These are phyloP conservation scores for Malassezia caprae DNA, from an alignment of 1,284 basidiomycete species.

Conservation along the genomic window DNA sequence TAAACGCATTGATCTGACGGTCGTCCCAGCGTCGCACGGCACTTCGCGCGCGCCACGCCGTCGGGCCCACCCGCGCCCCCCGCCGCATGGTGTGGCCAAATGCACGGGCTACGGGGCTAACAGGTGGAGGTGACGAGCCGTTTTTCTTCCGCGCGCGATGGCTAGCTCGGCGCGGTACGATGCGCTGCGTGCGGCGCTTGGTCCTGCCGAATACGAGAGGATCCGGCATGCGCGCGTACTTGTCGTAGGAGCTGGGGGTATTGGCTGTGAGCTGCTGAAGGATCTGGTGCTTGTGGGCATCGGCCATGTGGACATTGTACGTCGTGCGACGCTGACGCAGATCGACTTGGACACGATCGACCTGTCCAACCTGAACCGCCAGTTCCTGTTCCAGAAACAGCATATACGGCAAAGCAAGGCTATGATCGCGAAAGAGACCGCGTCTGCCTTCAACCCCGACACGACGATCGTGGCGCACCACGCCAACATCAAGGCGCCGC, in stretches of 20 bases:
- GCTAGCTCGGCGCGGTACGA: constrained; percentile 5
- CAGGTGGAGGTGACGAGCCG: background rate
- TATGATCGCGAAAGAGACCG: constrained; percentile 79
- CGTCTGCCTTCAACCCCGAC: constrained; percentile 79
- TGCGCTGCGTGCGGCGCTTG: constrained; percentile 7
- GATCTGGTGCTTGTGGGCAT: constrained; percentile 89
- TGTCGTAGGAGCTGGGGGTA: constrained; percentile 91
- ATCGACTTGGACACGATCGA: constrained; percentile 98
- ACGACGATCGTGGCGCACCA: constrained; percentile 80
- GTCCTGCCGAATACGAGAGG: background rate
- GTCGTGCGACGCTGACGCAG: constrained; percentile 17
- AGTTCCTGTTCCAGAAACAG: constrained; percentile 94
- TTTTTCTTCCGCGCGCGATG: background rate
- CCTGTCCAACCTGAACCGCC: constrained; percentile 91
- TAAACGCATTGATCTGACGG: background rate
- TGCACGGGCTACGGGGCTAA: background rate
- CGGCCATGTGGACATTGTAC: constrained; percentile 66
- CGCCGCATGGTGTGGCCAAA: background rate
- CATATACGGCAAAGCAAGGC: constrained; percentile 96
- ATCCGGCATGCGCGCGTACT: constrained; percentile 52
- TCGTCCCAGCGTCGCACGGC: background rate
- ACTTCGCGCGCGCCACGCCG: background rate
- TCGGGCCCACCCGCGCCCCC: background rate
- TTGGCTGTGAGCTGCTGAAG: constrained; percentile 94
- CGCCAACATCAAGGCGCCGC: constrained; percentile 86